A percentile compares a stretch with the other conserved stretches of the same genome.
Conservation (phyloP, 2,329 filamentous ascomycete species). For the Alternaria atra region DNA sequence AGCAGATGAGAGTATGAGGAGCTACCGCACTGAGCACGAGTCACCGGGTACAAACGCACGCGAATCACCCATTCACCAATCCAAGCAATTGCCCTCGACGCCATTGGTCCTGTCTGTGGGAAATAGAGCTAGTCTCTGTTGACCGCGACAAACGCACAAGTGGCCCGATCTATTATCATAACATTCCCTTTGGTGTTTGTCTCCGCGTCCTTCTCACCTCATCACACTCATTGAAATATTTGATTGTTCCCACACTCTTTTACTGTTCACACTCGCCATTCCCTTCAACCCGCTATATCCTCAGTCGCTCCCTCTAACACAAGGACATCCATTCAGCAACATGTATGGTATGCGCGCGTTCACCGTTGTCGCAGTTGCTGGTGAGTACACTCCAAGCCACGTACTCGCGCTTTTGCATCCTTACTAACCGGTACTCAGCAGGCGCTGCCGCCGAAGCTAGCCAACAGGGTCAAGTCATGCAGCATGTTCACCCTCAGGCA, state of each 20-base stretch:
- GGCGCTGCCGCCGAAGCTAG: constrained; percentile 18
- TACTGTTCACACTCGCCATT: background rate
- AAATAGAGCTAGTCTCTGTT: constrained; percentile 10
- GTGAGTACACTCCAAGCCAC: constrained; percentile 14
- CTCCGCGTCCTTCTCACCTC: constrained; percentile 4
- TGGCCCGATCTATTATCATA: constrained; percentile 8
- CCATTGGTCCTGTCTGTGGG: constrained; percentile 14
- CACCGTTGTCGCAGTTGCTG: constrained; percentile 16
- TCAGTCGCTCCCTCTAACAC: background rate
- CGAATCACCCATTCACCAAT: constrained; percentile 10
- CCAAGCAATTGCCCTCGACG: background rate
- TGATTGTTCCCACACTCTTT: constrained; percentile 2
- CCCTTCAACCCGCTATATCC: background rate
- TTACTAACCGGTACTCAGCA: constrained; percentile 9
- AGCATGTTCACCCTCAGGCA: constrained; percentile 7
- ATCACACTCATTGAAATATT: constrained; percentile 9
- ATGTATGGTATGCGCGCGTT: constrained; percentile 22
- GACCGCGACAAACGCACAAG: background rate
- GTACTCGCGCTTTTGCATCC: background rate
- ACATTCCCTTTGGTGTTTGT: constrained; percentile 1
- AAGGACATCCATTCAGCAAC: background rate
- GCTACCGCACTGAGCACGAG: background rate
- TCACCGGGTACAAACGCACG: constrained; percentile 19
- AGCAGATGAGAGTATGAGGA: constrained; percentile 8
- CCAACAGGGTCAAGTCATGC: constrained; percentile 11